Base-by-base conservation (phyloP, 495 filamentous ascomycete species). In the Xylaria telfairii region DNA sequence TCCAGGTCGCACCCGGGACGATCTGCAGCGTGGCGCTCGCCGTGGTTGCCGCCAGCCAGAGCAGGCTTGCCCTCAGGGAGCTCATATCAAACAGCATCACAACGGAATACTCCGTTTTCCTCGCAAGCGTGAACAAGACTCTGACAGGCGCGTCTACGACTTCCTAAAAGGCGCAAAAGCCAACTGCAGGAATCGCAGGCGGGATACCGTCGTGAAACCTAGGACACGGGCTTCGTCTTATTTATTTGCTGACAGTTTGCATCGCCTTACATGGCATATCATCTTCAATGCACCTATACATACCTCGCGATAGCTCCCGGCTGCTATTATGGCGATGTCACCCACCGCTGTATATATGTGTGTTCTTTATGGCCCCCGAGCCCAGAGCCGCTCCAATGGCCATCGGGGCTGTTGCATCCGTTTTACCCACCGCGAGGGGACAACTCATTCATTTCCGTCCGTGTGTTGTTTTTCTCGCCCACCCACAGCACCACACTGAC, bases 1-100 rank as follows among this genome's bases (percentile, higher is more conserved):
- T 87, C 81, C 83, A 83, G 19, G 85, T 87, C 21, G 77, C 83
- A 13, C 86, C 86, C 0, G 86, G 83, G 12, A 88, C 81, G 49
- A 85, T 69, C 64, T 85, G 83, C 61, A 85, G 61, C 32, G 68
- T 65, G 19, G 68, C 68, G 28, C 61, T 65, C 39, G 68, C 61
- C n/a, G 61, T 70, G 4, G 60, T 49, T 26, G 68, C 68, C 3
- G 39, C 41, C 7, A 70, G 68, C 61, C 65, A 65, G 51, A 70
- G 37, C 39, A 70, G 2, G 37, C 49, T 28, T 53, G 68, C 44
- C 9, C 46, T 44, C 5, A 62, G 15, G 44, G 46, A n/a, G 13
- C 12, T 54, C 30, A 41, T 70, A 34, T 70, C 26, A 51, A 59
- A 65, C 19, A 65, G 49, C 68, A 70, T 70, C 34, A 21, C n/a